Evolutionary conservation across 148 eudicot species (phyloP).

Genomic region (Suaeda aralocaspica): DNA sequence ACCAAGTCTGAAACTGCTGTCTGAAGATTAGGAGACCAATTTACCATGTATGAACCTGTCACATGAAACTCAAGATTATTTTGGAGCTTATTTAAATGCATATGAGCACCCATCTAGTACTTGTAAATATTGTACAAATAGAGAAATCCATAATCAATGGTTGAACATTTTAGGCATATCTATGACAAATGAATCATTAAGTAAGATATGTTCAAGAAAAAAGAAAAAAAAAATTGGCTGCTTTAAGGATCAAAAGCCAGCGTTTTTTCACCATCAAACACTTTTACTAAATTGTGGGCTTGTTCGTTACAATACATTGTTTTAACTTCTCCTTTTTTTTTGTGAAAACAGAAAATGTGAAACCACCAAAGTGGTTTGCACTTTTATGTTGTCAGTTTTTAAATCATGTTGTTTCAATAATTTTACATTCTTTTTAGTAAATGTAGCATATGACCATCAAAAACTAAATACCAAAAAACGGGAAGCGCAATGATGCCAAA

Average conservation of each 20-base stretch:
- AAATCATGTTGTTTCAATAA: too few relatives aligned
- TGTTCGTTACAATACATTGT: too few relatives aligned
- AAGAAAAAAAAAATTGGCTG: neutral
- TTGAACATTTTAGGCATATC: neutral
- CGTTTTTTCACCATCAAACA: neutral
- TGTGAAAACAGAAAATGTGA: too few relatives aligned
- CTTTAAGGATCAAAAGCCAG: neutral
- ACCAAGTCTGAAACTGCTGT: slow-evolving; percentile 99
- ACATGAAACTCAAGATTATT: slow-evolving; percentile 20
- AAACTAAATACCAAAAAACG: too few relatives aligned
- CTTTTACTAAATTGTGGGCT: too few relatives aligned
- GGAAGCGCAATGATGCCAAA: too few relatives aligned
- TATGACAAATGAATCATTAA: neutral
- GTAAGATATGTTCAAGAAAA: neutral
- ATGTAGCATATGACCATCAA: too few relatives aligned
- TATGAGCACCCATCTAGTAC: neutral
- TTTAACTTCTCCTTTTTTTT: too few relatives aligned
- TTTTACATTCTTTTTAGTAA: too few relatives aligned
- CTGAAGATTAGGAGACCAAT: slow-evolving; percentile 96
- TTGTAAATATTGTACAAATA: neutral
- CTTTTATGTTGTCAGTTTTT: too few relatives aligned
- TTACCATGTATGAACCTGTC: slow-evolving; percentile 98
- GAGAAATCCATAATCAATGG: neutral
- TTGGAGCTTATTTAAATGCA: neutral
- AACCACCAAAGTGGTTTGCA: too few relatives aligned